Conservation (phyloP, 495 filamentous ascomycete species). For the Aspergillus affinis region DNA sequence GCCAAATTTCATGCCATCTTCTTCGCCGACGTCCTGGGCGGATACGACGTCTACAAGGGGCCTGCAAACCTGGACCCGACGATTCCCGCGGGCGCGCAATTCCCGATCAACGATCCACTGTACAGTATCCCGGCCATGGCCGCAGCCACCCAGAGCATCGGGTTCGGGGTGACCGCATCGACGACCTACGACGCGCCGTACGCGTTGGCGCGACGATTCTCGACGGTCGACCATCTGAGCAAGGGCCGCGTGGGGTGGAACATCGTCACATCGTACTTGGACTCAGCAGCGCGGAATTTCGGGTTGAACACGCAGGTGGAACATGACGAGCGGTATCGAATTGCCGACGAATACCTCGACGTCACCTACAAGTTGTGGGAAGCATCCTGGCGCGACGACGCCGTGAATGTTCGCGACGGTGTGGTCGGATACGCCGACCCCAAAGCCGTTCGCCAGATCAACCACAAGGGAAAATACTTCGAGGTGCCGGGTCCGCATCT, state of each 20-base stretch:
- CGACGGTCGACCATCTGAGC: conserved; percentile 67
- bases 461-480: conserved; percentile 67
- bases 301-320: conserved; percentile 56
- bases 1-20: conserved; percentile 58
- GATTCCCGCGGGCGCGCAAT: conserved; percentile 62
- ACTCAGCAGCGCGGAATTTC: conserved; percentile 63
- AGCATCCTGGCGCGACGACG: conserved; percentile 66
- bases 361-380: conserved; percentile 71
- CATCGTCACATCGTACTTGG: conserved; percentile 66
- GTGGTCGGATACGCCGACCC: conserved; percentile 55
- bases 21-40: conserved; percentile 52
- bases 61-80: conserved; percentile 56
- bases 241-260: conserved; percentile 66
- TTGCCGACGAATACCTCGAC: conserved; percentile 65
- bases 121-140: conserved; percentile 47
- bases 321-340: conserved; percentile 67
- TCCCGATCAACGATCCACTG: conserved; percentile 60
- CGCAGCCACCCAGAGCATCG: conserved; percentile 58
- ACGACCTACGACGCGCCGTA: conserved; percentile 70
- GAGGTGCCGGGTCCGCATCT: conserved; percentile 64
- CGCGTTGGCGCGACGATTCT: conserved; percentile 63
- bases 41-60: conserved; percentile 67
- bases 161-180: conserved; percentile 65
- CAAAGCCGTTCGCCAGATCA: conserved; percentile 57
- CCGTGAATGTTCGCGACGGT: conserved; percentile 46